phyloP scores from a whole-genome alignment of 257 asterid genomes.

The Linderniella brevidens region DNA sequence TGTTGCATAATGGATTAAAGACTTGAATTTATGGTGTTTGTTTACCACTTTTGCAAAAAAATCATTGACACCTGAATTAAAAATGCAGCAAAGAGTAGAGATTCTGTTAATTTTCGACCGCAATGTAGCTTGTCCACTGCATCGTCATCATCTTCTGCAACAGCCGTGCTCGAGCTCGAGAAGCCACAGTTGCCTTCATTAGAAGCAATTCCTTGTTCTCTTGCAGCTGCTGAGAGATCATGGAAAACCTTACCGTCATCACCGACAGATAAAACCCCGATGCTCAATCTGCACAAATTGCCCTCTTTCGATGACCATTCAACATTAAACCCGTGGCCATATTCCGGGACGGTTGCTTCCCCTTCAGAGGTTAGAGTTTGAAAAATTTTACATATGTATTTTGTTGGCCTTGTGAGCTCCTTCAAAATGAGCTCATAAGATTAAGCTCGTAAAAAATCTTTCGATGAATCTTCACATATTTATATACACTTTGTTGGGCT shows the following conservation, averaged over 20 bases:
- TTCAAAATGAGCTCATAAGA: no score
- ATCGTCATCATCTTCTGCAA: constrained; percentile 29
- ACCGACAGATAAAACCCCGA: constrained; percentile 14
- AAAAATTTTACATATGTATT: background rate
- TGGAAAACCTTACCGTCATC: no score
- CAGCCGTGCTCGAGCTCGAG: constrained; percentile 37
- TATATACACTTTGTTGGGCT: no score
- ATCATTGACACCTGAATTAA: no score
- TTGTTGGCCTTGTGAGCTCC: no score
- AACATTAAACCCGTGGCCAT: constrained; percentile 24
- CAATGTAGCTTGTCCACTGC: constrained; percentile 62
- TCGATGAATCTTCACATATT: no score
- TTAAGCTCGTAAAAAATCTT: no score
- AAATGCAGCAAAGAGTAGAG: constrained; percentile 66
- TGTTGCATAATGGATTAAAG: no score
- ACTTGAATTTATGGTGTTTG: no score
- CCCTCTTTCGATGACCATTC: constrained; percentile 42
- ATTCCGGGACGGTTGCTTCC: constrained; percentile 29
- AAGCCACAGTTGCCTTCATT: constrained; percentile 29
- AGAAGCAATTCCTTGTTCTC: constrained; percentile 18
- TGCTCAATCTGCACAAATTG: constrained; percentile 51
- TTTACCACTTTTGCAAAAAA: no score
- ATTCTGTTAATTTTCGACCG: constrained; percentile 29
- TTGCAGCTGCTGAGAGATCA: no score
- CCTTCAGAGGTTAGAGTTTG: constrained; percentile 38